A percentile compares a stretch with the other conserved stretches of the same genome.
These are phyloP conservation scores for Halenospora varia DNA, from an alignment of 495 filamentous ascomycete genomes.

Conservation along the genomic window DNA sequence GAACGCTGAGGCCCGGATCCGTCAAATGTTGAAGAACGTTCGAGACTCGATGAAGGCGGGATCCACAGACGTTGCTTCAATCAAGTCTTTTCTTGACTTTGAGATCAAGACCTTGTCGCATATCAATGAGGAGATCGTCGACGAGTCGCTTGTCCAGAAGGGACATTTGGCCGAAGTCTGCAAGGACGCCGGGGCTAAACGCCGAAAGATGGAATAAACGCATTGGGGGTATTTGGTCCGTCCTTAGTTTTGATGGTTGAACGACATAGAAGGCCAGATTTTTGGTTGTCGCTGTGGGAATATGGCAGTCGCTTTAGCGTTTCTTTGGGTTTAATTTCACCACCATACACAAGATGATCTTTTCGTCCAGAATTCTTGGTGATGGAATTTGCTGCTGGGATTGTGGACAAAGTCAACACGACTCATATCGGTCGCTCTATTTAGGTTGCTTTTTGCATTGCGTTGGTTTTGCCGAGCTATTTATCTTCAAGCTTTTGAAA, in stretches of 20 bases:
- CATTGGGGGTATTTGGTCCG: neutral
- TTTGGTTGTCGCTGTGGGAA: neutral
- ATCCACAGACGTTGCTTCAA: constrained; percentile 26
- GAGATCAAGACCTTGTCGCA: constrained; percentile 27
- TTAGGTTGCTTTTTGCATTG: too few relatives aligned
- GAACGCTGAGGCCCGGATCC: constrained; percentile 58
- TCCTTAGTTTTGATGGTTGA: neutral
- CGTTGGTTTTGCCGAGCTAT: too few relatives aligned
- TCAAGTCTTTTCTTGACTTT: constrained; percentile 25
- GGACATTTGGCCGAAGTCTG: constrained; percentile 31
- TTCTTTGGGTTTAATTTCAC: too few relatives aligned
- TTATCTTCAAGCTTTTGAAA: too few relatives aligned
- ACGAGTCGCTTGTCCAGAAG: constrained; percentile 42
- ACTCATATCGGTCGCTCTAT: too few relatives aligned
- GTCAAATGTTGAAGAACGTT: constrained; percentile 37
- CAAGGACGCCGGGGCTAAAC: constrained; percentile 7
- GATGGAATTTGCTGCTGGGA: too few relatives aligned
- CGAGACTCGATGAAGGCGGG: constrained; percentile 42
- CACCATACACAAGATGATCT: too few relatives aligned
- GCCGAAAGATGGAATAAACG: constrained; percentile 10
- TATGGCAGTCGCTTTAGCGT: too few relatives aligned
- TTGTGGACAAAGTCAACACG: too few relatives aligned
- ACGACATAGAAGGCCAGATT: neutral
- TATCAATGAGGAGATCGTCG: constrained; percentile 51
- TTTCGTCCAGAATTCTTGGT: too few relatives aligned